Conservation (phyloP, 805 yeast genomes). For the Maudiozyma turicensis region DNA sequence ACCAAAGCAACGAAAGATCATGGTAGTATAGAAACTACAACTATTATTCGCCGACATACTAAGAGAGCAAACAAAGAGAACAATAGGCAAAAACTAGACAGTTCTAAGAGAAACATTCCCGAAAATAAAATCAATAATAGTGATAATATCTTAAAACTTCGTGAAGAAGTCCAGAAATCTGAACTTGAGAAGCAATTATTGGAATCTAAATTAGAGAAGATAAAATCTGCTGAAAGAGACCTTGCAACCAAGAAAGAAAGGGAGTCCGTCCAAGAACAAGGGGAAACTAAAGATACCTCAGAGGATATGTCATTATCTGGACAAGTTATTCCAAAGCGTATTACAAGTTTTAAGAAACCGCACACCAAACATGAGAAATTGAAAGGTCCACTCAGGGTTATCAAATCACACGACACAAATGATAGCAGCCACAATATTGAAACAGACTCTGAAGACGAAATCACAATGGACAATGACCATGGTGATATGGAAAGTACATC, state of each 20-base stretch:
- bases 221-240: background rate
- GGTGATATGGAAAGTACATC: background rate
- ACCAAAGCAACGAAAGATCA: background rate
- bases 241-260: background rate
- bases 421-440: background rate
- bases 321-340: too few relatives aligned
- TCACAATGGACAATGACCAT: background rate
- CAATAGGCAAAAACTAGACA: too few relatives aligned
- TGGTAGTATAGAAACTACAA: background rate
- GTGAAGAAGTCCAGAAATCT: background rate
- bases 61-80: background rate
- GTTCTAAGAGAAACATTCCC: too few relatives aligned
- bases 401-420: background rate
- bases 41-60: background rate
- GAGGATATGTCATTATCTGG: too few relatives aligned
- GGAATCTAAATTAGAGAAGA: background rate
- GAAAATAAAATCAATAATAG: background rate
- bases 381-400: background rate
- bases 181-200: background rate
- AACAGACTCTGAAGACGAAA: background rate
- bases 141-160: background rate
- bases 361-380: background rate
- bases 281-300: background rate
- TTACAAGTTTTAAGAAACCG: background rate
- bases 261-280: background rate